A percentile compares a stretch with the other conserved stretches of the same genome.
Evolutionary conservation across 371 early-diverging fungal genomes (phyloP).

Genomic region (Apophysomyces variabilis): DNA sequence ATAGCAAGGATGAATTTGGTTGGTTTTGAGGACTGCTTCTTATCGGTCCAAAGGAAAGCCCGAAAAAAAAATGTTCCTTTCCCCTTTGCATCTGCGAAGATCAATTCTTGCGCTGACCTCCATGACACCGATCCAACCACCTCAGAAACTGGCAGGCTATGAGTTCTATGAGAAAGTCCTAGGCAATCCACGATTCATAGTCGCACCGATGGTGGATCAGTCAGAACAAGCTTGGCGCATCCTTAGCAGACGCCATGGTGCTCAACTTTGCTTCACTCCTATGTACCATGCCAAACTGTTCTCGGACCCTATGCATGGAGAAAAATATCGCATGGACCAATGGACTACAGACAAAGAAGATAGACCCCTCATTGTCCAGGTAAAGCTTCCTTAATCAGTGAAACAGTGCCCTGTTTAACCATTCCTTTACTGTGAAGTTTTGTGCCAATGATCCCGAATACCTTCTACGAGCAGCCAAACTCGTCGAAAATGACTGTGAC

Average conservation of each 20-base stretch:
- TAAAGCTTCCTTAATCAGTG: constrained; percentile 26
- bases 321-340: constrained; percentile 73
- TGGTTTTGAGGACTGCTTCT: not conserved
- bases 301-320: constrained; percentile 58
- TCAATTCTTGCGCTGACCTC: not conserved
- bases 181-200: constrained; percentile 74
- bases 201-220: constrained; percentile 97
- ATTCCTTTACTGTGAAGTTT: constrained; percentile 62
- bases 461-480: constrained; percentile 84
- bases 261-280: constrained; percentile 97
- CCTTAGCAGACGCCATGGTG: constrained; percentile 89
- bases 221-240: constrained; percentile 93
- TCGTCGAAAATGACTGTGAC: constrained; percentile 88
- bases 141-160: constrained; percentile 73
- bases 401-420: not conserved
- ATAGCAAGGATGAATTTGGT: not conserved
- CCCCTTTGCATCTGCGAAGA: not conserved
- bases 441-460: constrained; percentile 96
- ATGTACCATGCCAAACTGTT: constrained; percentile 97
- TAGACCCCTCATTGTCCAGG: constrained; percentile 92
- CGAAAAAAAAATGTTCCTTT: not conserved
- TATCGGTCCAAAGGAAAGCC: not conserved
- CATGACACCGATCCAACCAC: constrained; percentile 18
- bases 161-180: constrained; percentile 79
- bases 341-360: constrained; percentile 82